Evolutionary conservation across 805 yeast genomes (phyloP).

Genomic region (Wickerhamomyces chambardii): DNA sequence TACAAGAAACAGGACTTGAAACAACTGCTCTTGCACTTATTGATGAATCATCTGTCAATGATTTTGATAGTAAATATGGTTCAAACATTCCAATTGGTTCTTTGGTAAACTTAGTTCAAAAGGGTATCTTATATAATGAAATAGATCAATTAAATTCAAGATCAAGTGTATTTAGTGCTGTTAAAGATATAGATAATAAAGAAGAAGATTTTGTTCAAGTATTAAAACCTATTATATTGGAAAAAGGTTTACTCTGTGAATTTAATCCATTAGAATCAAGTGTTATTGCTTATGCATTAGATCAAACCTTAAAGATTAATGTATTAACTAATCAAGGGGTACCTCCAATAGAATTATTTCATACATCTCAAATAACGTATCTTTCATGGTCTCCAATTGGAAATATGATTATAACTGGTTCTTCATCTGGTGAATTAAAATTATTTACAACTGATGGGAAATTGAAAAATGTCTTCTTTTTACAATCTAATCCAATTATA

Average conservation of each 20-base stretch:
- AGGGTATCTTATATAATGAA: slow-evolving; percentile 73
- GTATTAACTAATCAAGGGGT: background rate
- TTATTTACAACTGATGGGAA: slow-evolving; percentile 74
- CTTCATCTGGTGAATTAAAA: slow-evolving; percentile 63
- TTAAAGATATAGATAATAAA: background rate
- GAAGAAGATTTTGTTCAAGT: background rate
- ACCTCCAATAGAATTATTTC: background rate
- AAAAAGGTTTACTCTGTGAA: background rate
- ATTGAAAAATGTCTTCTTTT: slow-evolving; percentile 42
- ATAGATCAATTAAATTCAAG: slow-evolving; percentile 39
- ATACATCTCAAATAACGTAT: slow-evolving; percentile 19
- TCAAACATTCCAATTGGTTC: slow-evolving; percentile 66
- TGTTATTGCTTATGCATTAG: background rate
- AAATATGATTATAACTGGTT: slow-evolving; percentile 48
- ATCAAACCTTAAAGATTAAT: background rate
- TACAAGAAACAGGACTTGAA: slow-evolving; percentile 76
- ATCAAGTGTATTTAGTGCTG: background rate
- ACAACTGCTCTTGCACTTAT: slow-evolving; percentile 75
- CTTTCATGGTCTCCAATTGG: slow-evolving; percentile 66
- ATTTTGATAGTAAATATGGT: slow-evolving; percentile 41
- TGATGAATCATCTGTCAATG: slow-evolving; percentile 57
- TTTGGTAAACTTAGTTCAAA: slow-evolving; percentile 74
- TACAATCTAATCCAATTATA: slow-evolving; percentile 47
- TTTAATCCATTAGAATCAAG: background rate
- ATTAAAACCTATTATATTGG: background rate